phyloP scores from a whole-genome alignment of 2,329 filamentous ascomycete species.

The Fusarium mundagurra region DNA sequence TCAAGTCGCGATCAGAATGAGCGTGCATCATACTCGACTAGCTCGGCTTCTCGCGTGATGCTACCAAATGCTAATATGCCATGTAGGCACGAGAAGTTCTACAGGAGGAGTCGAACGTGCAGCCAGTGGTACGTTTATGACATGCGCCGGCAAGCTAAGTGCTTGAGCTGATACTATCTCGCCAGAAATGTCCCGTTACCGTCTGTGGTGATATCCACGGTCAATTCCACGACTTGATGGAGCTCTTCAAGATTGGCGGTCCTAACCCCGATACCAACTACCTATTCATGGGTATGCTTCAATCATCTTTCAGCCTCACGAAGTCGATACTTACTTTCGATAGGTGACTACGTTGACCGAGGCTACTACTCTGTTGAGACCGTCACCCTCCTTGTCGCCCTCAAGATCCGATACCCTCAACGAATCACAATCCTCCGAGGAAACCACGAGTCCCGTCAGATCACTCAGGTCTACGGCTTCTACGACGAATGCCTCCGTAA shows the following conservation, averaged over 20 bases:
- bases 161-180: slow-evolving; percentile 42
- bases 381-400: slow-evolving; percentile 91
- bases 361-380: slow-evolving; percentile 99
- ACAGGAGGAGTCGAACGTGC: slow-evolving; percentile 97
- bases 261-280: slow-evolving; percentile 99
- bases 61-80: slow-evolving; percentile 45
- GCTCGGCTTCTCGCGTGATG: slow-evolving; percentile 46
- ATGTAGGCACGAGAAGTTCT: slow-evolving; percentile 90
- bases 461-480: slow-evolving; percentile 99
- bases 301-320: not conserved
- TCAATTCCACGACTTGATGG: slow-evolving; percentile 99
- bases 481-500: slow-evolving; percentile 99
- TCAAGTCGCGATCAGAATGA: not conserved
- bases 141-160: slow-evolving; percentile 19
- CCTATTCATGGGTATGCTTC: slow-evolving; percentile 89
- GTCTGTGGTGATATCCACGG: slow-evolving; percentile 99
- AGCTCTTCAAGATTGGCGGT: slow-evolving; percentile 98
- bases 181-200: slow-evolving; percentile 95
- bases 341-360: slow-evolving; percentile 97
- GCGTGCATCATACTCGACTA: slow-evolving; percentile 20
- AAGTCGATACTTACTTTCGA: slow-evolving; percentile 18
- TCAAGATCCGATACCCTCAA: slow-evolving; percentile 98
- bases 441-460: slow-evolving; percentile 98
- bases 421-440: slow-evolving; percentile 98
- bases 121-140: slow-evolving; percentile 84